Base-by-base conservation (phyloP, 208 protist genomes). In the Acanthamoeba lugdunensis region DNA sequence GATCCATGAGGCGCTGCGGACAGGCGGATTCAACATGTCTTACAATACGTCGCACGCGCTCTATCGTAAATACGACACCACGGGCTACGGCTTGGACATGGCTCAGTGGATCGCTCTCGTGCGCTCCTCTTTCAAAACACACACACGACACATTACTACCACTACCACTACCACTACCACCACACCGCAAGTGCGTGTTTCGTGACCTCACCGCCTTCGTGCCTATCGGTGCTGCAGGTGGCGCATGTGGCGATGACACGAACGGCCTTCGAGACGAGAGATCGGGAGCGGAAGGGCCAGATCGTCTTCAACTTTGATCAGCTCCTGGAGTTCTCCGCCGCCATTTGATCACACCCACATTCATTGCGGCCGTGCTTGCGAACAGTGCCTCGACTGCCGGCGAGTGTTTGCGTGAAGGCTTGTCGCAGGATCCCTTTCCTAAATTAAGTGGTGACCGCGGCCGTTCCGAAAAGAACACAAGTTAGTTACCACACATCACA, bases 21-120 rank as follows among this genome's bases (percentile, higher is more conserved):
- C 33, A 21, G 90, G 90, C 16, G 90, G 90, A 5, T 93, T 93
- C 52, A 82, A 58, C 69, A 82, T 93, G 67, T 71, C 48, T 45
- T 93, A 84, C 54, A 93, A 13, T 41, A 82, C 90, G 5, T 41
- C 67, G 3, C 28, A 77, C 41, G 45, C 67, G 4, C 90, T 93
- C 67, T 93, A 84, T 21, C 63, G 69, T 25, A 93, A 93, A 30
- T 93, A 71, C 71, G 69, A 93, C 48, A 93, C 87, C 25, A 77
- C 87, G n/a, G 87, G 87, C 37, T 92, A 92, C 28, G 87, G 87
- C 16, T 23, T 92, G 30, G 87, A 92, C 65, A 92, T 92, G 87
- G 63, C 87, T 16, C 87, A 92, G 63, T 92, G 54, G 61, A 92
- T 92, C 18, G 56, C 87, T 58, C 63, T 92, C 45, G 71, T 79